These are phyloP conservation scores for Carallia pectinifolia DNA, from an alignment of 345 rosid species.

Conservation along the genomic window DNA sequence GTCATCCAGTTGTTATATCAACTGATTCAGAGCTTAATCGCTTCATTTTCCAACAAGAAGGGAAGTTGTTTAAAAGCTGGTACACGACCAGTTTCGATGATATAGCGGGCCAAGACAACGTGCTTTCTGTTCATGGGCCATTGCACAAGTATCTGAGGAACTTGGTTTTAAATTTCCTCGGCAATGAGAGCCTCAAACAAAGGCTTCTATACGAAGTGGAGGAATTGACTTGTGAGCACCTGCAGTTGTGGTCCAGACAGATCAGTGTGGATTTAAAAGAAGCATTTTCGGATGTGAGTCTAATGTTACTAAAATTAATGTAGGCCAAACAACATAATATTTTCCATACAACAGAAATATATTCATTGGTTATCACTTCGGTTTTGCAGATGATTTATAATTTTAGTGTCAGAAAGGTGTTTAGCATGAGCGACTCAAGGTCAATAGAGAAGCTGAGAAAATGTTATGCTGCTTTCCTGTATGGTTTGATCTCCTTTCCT, in stretches of 20 bases:
- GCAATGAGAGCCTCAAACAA: conserved; percentile 30
- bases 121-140: conserved; percentile 26
- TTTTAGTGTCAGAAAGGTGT: conserved; percentile 23
- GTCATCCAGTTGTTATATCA: conserved; percentile 33
- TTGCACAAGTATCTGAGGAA: conserved; percentile 37
- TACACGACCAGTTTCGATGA: conserved; percentile 33
- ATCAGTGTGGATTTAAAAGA: conserved; percentile 33
- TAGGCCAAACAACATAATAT: no score
- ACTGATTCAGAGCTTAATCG: conserved; percentile 41
- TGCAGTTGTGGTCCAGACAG: conserved; percentile 24
- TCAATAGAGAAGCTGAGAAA: conserved; percentile 13
- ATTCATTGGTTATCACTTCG: no score
- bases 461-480: conserved; percentile 21
- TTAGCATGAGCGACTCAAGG: conserved; percentile 29
- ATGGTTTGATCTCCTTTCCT: conserved; percentile 40
- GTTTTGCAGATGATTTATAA: conserved; percentile 37
- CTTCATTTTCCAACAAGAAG: conserved; percentile 44
- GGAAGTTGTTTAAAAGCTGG: conserved; percentile 29
- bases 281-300: conserved; percentile 20
- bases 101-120: conserved; percentile 33
- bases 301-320: no score
- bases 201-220: conserved; percentile 25
- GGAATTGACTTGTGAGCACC: conserved; percentile 16
- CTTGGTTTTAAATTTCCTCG: conserved; percentile 30
- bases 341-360: no score